Evolutionary conservation across 2,329 filamentous ascomycete genomes (phyloP).

Genomic region (Cryphonectria naterciae): DNA sequence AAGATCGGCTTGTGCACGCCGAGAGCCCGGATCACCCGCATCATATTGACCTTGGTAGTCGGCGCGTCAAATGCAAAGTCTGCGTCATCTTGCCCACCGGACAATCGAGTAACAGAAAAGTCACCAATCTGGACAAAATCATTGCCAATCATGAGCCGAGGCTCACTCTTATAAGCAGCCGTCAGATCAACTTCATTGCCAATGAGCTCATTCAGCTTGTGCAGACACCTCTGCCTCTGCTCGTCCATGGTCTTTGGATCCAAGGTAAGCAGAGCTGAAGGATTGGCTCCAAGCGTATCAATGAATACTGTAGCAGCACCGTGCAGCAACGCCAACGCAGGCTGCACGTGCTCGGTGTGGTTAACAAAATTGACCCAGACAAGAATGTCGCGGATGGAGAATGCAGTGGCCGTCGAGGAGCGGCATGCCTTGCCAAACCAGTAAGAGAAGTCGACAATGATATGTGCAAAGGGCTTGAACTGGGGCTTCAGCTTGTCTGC

Average conservation of each 20-base stretch:
- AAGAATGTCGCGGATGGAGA: constrained; percentile 90
- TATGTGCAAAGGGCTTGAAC: constrained; percentile 61
- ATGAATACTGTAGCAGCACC: constrained; percentile 95
- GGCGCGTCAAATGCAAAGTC: constrained; percentile 84
- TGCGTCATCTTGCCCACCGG: constrained; percentile 54
- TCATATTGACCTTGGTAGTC: constrained; percentile 86
- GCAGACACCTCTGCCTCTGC: constrained; percentile 74
- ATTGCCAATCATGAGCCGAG: constrained; percentile 60
- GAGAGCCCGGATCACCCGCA: constrained; percentile 87
- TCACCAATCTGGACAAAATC: constrained; percentile 69
- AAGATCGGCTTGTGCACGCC: constrained; percentile 90
- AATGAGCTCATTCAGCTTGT: constrained; percentile 71
- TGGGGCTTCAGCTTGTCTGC: constrained; percentile 68
- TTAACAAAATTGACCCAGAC: constrained; percentile 96
- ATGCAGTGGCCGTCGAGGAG: constrained; percentile 71
- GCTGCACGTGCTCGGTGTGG: constrained; percentile 54
- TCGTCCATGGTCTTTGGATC: constrained; percentile 69
- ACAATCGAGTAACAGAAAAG: constrained; percentile 67
- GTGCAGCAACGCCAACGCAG: constrained; percentile 64
- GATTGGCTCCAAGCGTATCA: constrained; percentile 93
- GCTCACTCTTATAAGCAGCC: constrained; percentile 65
- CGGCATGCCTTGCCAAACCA: constrained; percentile 91
- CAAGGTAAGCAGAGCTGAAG: constrained; percentile 80
- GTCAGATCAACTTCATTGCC: constrained; percentile 63
- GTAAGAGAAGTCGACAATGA: constrained; percentile 83